Base-by-base conservation (phyloP, 2,329 filamentous ascomycete genomes). In the Coleophoma eucalyptorum region DNA sequence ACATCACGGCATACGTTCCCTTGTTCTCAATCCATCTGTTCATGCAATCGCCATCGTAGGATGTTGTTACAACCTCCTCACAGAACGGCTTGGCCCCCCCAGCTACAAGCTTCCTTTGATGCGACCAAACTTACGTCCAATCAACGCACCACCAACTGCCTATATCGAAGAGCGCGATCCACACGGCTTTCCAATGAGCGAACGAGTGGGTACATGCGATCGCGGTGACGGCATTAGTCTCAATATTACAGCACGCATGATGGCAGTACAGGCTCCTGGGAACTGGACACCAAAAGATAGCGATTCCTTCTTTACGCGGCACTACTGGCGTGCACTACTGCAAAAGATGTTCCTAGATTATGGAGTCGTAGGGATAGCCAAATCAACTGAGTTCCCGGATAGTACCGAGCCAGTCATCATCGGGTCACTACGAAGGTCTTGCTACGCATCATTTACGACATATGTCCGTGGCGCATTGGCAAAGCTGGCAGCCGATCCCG, bases 1-100 rank as follows among this genome's bases (percentile, higher is more conserved):
- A 1, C 94, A 99, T 68, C 92, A 95, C 65, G 94, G 89, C 10
- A 86, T 99, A 51, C 85, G 90, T 13, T 95, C 93, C 1, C 79
- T 99, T 18, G 71, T 92, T 2, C 72, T 95, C 51, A 97, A 97
- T 65, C 86, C 88, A 0, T 81, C 84, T 4, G 92, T 97, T 50
- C 83, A 84, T 32, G 90, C 91, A n/a, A 87, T 97, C 19, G 93
- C 93, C 51, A 92, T 99, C 65, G 90, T 99, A 53, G 94, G 94
- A 43, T 99, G 94, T 74, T 99, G 94, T 76, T 97, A 99, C 77
- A 99, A 99, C 62, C 82, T 97, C 5, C 74, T 97, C 59, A 97
- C 93, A 0, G 94, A 97, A 70, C 84, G 89, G 51, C 80, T 97
- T 12, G 89, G 90, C 0, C 89, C 91, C 2, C 87, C 90, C 16